A percentile compares a stretch with the other conserved stretches of the same genome.
These are phyloP conservation scores for Debaryomyces udenii DNA, from an alignment of 1,139 yeast genomes.

Conservation along the genomic window DNA sequence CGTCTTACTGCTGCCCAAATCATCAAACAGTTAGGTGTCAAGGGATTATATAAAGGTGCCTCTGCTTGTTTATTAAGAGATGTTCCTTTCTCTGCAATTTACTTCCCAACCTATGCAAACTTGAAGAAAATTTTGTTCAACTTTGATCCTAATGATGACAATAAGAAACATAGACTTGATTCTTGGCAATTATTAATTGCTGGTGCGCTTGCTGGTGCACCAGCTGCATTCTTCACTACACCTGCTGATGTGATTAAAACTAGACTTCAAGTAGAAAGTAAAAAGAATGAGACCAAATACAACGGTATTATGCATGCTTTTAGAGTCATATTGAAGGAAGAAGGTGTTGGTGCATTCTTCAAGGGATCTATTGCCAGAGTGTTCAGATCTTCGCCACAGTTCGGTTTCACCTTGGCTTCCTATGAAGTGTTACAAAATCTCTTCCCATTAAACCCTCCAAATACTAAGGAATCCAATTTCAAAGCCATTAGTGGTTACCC, in stretches of 20 bases:
- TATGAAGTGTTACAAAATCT: slow-evolving; percentile 74
- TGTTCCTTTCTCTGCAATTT: slow-evolving; percentile 95
- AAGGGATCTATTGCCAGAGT: slow-evolving; percentile 97
- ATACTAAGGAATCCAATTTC: slow-evolving; percentile 48
- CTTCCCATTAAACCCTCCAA: slow-evolving; percentile 51
- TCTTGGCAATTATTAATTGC: slow-evolving; percentile 83
- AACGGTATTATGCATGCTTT: slow-evolving; percentile 79
- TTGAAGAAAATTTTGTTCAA: slow-evolving; percentile 80
- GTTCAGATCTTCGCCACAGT: slow-evolving; percentile 94
- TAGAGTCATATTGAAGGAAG: slow-evolving; percentile 72
- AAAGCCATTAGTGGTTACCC: slow-evolving; percentile 52
- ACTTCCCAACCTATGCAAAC: slow-evolving; percentile 96
- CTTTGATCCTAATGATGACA: slow-evolving; percentile 69
- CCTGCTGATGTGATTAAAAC: slow-evolving; percentile 98
- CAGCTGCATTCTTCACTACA: slow-evolving; percentile 94
- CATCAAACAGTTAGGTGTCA: slow-evolving; percentile 75
- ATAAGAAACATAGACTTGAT: slow-evolving; percentile 57
- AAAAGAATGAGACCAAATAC: slow-evolving; percentile 76
- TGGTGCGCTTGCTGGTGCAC: slow-evolving; percentile 98
- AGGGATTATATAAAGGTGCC: slow-evolving; percentile 91
- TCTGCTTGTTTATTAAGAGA: slow-evolving; percentile 91
- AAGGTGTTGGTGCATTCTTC: slow-evolving; percentile 78
- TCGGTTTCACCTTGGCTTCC: slow-evolving; percentile 95
- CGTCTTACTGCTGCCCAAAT: slow-evolving; percentile 68
- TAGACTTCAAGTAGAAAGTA: slow-evolving; percentile 84